A percentile compares a stretch with the other conserved stretches of the same genome.
These are phyloP conservation scores for Tylopilus sp. DNA, from an alignment of 768 basidiomycete genomes.

Conservation along the genomic window DNA sequence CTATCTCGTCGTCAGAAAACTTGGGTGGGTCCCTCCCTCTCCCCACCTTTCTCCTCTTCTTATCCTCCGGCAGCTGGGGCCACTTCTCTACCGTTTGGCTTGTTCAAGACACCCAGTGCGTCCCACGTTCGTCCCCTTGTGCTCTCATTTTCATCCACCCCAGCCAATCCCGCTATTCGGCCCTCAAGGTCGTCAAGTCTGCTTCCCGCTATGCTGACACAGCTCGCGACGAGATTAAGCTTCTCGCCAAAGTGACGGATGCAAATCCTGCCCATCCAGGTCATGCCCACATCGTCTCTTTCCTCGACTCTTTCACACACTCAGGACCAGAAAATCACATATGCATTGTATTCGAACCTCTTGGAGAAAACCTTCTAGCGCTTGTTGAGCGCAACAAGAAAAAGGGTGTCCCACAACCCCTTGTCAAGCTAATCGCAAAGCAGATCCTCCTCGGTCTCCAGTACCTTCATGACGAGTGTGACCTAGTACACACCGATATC, in stretches of 20 bases:
- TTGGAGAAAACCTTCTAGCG: conserved; percentile 74
- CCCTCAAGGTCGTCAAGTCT: conserved; percentile 94
- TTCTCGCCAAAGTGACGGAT: conserved; percentile 71
- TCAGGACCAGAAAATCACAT: conserved; percentile 74
- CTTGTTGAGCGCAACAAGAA: conserved; percentile 76
- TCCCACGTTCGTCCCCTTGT: conserved; percentile 16
- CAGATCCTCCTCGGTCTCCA: conserved; percentile 87
- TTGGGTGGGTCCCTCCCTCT: conserved; percentile 55
- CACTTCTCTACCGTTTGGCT: conserved; percentile 97
- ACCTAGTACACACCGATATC: conserved; percentile 89
- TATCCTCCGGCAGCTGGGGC: conserved; percentile 64
- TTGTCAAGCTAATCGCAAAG: conserved; percentile 83
- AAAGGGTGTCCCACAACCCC: conserved; percentile 75
- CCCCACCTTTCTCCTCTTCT: background rate
- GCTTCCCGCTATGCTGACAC: conserved; percentile 95
- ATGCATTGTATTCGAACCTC: conserved; percentile 88
- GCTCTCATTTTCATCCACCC: conserved; percentile 13
- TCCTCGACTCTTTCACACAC: conserved; percentile 88
- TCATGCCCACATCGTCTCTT: conserved; percentile 76
- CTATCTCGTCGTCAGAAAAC: conserved; percentile 84
- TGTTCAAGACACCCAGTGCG: conserved; percentile 73
- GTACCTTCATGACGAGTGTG: conserved; percentile 90
- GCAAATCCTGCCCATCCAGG: conserved; percentile 77
- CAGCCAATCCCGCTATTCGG: conserved; percentile 76
- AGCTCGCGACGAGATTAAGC: conserved; percentile 93